Conservation (phyloP, 371 early-diverging fungal species). For the Scutellospora calospora region DNA sequence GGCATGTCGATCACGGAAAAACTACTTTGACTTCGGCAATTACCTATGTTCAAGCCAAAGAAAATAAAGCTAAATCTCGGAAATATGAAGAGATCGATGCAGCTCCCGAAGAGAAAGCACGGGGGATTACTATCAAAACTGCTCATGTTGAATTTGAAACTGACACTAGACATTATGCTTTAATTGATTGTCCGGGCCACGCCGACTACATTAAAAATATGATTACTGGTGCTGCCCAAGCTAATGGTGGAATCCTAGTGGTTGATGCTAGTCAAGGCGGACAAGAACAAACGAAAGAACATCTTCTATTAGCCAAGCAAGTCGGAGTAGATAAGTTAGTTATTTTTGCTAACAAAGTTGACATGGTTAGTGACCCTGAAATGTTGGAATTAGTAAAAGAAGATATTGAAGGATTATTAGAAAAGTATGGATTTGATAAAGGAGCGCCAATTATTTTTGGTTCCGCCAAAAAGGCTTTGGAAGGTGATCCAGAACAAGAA, state of each 20-base stretch:
- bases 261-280: constrained; percentile 98
- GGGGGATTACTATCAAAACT: constrained; percentile 97
- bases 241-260: constrained; percentile 96
- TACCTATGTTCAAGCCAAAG: constrained; percentile 85
- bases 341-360: constrained; percentile 99
- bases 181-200: constrained; percentile 99
- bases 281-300: constrained; percentile 96
- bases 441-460: constrained; percentile 94
- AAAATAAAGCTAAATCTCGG: constrained; percentile 88
- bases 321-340: constrained; percentile 97
- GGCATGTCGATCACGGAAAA: constrained; percentile 99
- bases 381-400: constrained; percentile 98
- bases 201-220: constrained; percentile 99
- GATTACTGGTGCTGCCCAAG: constrained; percentile 97
- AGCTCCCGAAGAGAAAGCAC: constrained; percentile 97
- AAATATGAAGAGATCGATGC: constrained; percentile 97
- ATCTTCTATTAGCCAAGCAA: constrained; percentile 95
- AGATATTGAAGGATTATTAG: constrained; percentile 98
- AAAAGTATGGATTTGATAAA: constrained; percentile 95
- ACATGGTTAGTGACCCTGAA: constrained; percentile 95
- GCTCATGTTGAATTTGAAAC: constrained; percentile 98
- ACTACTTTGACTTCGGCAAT: constrained; percentile 99
- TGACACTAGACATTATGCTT: constrained; percentile 89
- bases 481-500: constrained; percentile 91
- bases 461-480: constrained; percentile 97